These are phyloP conservation scores for Tricholomella constricta DNA, from an alignment of 768 basidiomycete genomes.

Conservation along the genomic window DNA sequence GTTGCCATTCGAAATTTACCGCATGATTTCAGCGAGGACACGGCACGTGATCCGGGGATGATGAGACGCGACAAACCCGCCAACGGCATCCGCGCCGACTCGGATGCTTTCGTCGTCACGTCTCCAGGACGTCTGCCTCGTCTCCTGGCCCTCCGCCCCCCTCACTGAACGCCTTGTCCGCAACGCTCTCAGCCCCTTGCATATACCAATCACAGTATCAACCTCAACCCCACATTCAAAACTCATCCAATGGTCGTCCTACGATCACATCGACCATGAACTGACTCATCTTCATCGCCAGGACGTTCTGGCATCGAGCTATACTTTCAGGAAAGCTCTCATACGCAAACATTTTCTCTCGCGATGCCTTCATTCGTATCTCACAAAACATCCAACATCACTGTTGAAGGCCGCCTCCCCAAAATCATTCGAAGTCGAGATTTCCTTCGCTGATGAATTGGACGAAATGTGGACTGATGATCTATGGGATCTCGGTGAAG, in stretches of 20 bases:
- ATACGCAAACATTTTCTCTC: constrained; percentile 95
- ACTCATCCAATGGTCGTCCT: constrained; percentile 82
- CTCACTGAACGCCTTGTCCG: constrained; percentile 47
- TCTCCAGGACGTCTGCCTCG: constrained; percentile 18
- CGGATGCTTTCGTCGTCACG: constrained; percentile 2
- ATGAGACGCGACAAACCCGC: not conserved
- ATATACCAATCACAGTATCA: constrained; percentile 21
- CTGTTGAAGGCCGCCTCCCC: constrained; percentile 60
- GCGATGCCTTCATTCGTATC: constrained; percentile 67
- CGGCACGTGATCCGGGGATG: not conserved
- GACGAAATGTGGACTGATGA: constrained; percentile 95
- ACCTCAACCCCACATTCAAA: constrained; percentile 19
- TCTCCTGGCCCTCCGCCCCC: constrained; percentile 54
- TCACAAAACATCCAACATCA: constrained; percentile 68
- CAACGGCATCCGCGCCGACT: not conserved
- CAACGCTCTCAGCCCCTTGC: constrained; percentile 36
- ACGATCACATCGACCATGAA: constrained; percentile 84
- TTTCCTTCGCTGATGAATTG: constrained; percentile 90
- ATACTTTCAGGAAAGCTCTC: constrained; percentile 88
- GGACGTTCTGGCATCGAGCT: constrained; percentile 72
- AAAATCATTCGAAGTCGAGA: constrained; percentile 79
- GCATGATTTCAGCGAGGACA: constrained; percentile 12
- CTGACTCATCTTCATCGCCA: constrained; percentile 55
- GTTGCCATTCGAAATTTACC: not conserved
- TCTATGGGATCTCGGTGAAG: constrained; percentile 78